phyloP scores from a whole-genome alignment of 352 stramenopile species.

The Phytopythium vexans region DNA sequence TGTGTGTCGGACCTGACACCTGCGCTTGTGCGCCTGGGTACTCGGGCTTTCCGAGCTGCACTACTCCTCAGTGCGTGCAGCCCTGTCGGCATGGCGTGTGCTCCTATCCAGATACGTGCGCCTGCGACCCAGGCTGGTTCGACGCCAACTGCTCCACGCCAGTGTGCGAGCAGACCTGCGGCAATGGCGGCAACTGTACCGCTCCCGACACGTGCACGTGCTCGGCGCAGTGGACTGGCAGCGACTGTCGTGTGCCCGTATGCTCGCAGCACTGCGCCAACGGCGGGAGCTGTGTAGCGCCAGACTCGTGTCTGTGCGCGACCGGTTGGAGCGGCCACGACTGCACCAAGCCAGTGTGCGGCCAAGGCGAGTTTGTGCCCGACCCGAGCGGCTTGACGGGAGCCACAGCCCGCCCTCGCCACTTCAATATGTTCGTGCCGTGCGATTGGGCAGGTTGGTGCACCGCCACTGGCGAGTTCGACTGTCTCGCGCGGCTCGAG shows the following conservation, averaged over 20 bases:
- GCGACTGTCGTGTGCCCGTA: slow-evolving; percentile 91
- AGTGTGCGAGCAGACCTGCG: slow-evolving; percentile 95
- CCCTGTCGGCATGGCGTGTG: slow-evolving; percentile 87
- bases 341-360: slow-evolving; percentile 89
- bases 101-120: slow-evolving; percentile 91
- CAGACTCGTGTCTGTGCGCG: slow-evolving; percentile 94
- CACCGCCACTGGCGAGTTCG: slow-evolving; percentile 89
- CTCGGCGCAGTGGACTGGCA: slow-evolving; percentile 81
- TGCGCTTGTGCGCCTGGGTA: slow-evolving; percentile 95
- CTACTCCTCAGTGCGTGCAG: slow-evolving; percentile 86
- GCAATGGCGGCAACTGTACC: slow-evolving; percentile 95
- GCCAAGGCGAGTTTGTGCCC: slow-evolving; percentile 92
- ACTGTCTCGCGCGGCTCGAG: slow-evolving; percentile 74
- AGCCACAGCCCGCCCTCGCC: slow-evolving; percentile 56
- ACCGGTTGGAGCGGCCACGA: slow-evolving; percentile 91
- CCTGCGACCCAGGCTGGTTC: slow-evolving; percentile 92
- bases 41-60: slow-evolving; percentile 62
- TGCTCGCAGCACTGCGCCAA: slow-evolving; percentile 90
- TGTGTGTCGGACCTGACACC: slow-evolving; percentile 91
- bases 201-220: slow-evolving; percentile 90
- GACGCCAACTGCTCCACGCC: slow-evolving; percentile 96
- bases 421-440: slow-evolving; percentile 79
- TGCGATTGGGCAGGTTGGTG: slow-evolving; percentile 92
- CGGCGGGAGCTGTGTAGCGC: slow-evolving; percentile 89
- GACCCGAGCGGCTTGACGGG: slow-evolving; percentile 67